Base-by-base conservation (phyloP, 345 rosid species). In the Eucalyptus rudis region DNA sequence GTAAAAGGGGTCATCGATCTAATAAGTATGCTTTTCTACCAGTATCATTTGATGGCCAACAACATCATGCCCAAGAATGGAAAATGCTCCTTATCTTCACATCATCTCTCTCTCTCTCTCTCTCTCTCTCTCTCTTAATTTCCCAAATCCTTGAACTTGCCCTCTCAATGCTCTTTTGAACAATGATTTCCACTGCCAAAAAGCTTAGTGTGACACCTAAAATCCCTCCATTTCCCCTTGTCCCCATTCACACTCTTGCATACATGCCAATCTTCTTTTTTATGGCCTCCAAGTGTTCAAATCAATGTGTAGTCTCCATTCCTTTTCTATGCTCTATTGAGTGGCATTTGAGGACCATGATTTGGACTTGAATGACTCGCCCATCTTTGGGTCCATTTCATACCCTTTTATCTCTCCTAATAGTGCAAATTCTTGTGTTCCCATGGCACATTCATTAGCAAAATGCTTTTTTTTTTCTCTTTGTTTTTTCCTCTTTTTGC, bases 21-120 rank as follows among this genome's bases (percentile, higher is more conserved):
- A 40, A 76, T 76, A 76, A 76, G 36, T 47, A 87, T 31, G 66
- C 80, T 87, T 87, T 87, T 58, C 47, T 59, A 58, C 31, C 25
- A 58, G 83, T 43, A 20, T 76, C 83, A 91, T 86, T 90, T 93
- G 89, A 93, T 96, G 99, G 99, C 98, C 93, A 97, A 95, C 98
- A 95, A 92, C 90, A 97, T 97, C 91, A 97, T 97, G 89, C 89
- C 89, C 87, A 86, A 66, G 90, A 84, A 92, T 93, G 92, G 93
- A 91, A 93, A 92, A 86, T 94, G 91, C 92, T 92, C 92, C 96
- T 93, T 92, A 92, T 94, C 93, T 94, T 92, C 51, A n/a, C 45
- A 11, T 88, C 56, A 43, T 89, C 49, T 87, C 88, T 90, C 88
- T 62, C 88, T 29, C 66, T 62, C 90, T 88, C 92, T 89, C 87